Evolutionary conservation across 192 early-diverging fungal genomes (phyloP).

Genomic region (Backusella luteola): DNA sequence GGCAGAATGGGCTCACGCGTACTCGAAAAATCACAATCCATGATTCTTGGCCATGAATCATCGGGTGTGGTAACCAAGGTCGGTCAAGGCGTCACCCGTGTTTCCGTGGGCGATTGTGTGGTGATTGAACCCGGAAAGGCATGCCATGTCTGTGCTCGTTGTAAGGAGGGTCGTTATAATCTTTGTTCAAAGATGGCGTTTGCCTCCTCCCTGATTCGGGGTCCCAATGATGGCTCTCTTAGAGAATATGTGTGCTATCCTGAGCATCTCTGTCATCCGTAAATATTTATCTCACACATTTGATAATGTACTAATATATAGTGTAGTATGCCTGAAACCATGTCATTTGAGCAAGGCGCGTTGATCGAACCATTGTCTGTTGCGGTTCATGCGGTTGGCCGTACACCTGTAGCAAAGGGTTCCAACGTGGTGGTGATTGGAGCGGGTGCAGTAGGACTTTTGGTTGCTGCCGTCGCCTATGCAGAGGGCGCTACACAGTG

Average conservation of each 20-base stretch:
- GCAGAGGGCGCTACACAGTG: constrained; percentile 29
- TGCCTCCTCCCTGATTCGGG: constrained; percentile 25
- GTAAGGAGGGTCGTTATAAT: constrained; percentile 38
- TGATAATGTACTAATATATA: background rate
- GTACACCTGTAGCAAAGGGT: constrained; percentile 18
- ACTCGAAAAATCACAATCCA: constrained; percentile 26
- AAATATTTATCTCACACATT: background rate
- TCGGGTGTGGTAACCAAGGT: constrained; percentile 36
- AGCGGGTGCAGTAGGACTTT: constrained; percentile 38
- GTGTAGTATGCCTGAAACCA: constrained; percentile 28
- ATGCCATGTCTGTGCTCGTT: constrained; percentile 35
- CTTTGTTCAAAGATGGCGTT: constrained; percentile 42
- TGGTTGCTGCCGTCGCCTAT: constrained; percentile 24
- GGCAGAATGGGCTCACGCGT: constrained; percentile 34
- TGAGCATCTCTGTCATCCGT: background rate
- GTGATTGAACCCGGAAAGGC: constrained; percentile 39
- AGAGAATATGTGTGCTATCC: background rate
- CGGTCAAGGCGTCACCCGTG: constrained; percentile 28
- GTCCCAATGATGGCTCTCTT: constrained; percentile 23
- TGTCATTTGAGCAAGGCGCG: constrained; percentile 35
- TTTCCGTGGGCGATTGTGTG: constrained; percentile 45
- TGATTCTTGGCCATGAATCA: constrained; percentile 47
- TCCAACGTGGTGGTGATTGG: constrained; percentile 33
- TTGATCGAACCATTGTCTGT: constrained; percentile 40
- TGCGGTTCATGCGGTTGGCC: constrained; percentile 31